phyloP scores from a whole-genome alignment of 2,329 filamentous ascomycete genomes.

The Neopestalotiopsis rosae region DNA sequence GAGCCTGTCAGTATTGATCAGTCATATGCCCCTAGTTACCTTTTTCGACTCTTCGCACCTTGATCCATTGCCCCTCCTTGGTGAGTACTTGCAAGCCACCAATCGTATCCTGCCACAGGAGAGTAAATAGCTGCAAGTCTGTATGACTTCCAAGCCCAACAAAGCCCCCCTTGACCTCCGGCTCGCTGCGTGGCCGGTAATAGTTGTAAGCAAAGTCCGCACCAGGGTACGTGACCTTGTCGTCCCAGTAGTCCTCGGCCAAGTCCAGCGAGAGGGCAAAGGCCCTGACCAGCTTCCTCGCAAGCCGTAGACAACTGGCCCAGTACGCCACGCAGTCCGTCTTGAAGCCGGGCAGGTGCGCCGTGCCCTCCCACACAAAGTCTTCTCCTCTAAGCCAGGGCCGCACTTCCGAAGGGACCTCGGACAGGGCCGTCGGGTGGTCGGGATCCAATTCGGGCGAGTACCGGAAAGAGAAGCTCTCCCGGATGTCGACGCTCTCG shows the following conservation, averaged over 20 bases:
- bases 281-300: slow-evolving; percentile 53
- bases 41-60: slow-evolving; percentile 27
- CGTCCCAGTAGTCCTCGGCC: slow-evolving; percentile 60
- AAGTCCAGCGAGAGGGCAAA: slow-evolving; percentile 62
- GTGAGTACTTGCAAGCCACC: slow-evolving; percentile 50
- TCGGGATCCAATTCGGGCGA: slow-evolving; percentile 57
- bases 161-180: slow-evolving; percentile 30
- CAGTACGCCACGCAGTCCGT: slow-evolving; percentile 52
- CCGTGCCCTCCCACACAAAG: slow-evolving; percentile 57
- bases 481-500: slow-evolving; percentile 55
- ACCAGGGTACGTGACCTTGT: slow-evolving; percentile 57
- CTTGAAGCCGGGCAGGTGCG: slow-evolving; percentile 54
- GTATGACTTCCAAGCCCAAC: slow-evolving; percentile 57
- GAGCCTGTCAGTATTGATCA: slow-evolving; percentile 31
- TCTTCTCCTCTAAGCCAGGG: slow-evolving; percentile 51
- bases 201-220: slow-evolving; percentile 48
- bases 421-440: slow-evolving; percentile 41
- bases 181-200: slow-evolving; percentile 38
- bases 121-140: slow-evolving; percentile 58
- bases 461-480: slow-evolving; percentile 58
- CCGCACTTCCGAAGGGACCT: slow-evolving; percentile 49
- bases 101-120: slow-evolving; percentile 52
- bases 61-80: slow-evolving; percentile 48
- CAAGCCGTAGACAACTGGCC: slow-evolving; percentile 52
- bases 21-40: background rate